Conservation (phyloP, 345 rosid species). For the Eutrema yunnanense region DNA sequence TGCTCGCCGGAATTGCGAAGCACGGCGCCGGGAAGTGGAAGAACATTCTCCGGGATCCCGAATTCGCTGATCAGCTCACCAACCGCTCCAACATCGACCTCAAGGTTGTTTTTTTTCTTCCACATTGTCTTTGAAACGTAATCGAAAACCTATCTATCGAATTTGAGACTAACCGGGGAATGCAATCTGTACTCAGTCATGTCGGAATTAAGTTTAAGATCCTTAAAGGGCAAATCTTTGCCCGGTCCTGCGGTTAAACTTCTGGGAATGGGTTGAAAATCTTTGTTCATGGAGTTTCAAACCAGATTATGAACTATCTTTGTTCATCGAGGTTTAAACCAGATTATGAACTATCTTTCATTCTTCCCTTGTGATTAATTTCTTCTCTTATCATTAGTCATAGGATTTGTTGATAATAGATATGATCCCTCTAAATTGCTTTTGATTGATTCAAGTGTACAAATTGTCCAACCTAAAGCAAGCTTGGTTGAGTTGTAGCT, state of each 20-base stretch:
- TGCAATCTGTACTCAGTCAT: background rate
- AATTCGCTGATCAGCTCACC: slow-evolving; percentile 52
- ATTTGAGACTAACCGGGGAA: background rate
- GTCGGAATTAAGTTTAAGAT: background rate
- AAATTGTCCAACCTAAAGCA: background rate
- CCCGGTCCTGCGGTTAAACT: background rate
- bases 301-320: background rate
- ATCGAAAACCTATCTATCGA: background rate
- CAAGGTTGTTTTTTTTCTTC: slow-evolving; percentile 38
- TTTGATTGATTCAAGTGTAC: background rate
- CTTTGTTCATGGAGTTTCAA: background rate
- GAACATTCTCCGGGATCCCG: slow-evolving; percentile 76
- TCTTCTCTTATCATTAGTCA: background rate
- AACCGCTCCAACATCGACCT: slow-evolving; percentile 86
- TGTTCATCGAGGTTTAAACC: background rate
- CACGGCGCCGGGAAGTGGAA: slow-evolving; percentile 85
- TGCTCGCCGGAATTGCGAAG: slow-evolving; percentile 62
- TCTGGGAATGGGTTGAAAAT: background rate
- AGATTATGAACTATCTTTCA: background rate
- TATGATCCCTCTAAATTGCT: background rate
- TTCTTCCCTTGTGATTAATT: background rate
- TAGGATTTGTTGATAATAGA: background rate
- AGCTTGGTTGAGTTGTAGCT: background rate
- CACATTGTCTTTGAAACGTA: background rate
- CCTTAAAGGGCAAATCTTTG: background rate